phyloP scores from a whole-genome alignment of 169 alveolate genomes.

The Cryptosporidium felis region DNA sequence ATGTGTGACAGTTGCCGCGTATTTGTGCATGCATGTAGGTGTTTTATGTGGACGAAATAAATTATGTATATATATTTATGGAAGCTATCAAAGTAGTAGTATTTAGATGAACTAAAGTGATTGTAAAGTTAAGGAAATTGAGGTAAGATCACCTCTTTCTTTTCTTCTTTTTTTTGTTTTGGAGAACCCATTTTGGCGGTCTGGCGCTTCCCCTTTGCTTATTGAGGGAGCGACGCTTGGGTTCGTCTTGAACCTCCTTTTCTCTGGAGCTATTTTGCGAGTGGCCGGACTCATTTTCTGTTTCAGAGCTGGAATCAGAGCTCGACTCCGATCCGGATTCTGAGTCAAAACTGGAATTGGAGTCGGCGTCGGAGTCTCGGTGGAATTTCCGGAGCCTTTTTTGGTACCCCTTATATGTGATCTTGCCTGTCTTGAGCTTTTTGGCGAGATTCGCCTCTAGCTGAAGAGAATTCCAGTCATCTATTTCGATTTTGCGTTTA shows the following conservation, averaged over 20 bases:
- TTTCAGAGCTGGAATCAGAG: neutral
- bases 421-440: conserved; percentile 86
- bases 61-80: no score
- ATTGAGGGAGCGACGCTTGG: no score
- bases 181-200: conserved; percentile 49
- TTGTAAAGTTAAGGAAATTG: neutral
- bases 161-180: conserved; percentile 24
- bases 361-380: neutral
- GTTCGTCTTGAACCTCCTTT: no score
- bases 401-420: conserved; percentile 54
- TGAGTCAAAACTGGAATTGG: neutral
- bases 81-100: no score
- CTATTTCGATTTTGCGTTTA: conserved; percentile 70
- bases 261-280: neutral
- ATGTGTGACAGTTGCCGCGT: neutral
- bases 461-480: conserved; percentile 84
- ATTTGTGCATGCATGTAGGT: neutral
- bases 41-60: no score
- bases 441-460: conserved; percentile 85
- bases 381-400: conserved; percentile 9
- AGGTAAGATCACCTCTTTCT: neutral
- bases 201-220: no score
- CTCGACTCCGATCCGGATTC: neutral
- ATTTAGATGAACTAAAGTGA: no score
- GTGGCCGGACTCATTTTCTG: neutral